Base-by-base conservation (phyloP, 768 basidiomycete species). In the Xanthoconium stramineum region DNA sequence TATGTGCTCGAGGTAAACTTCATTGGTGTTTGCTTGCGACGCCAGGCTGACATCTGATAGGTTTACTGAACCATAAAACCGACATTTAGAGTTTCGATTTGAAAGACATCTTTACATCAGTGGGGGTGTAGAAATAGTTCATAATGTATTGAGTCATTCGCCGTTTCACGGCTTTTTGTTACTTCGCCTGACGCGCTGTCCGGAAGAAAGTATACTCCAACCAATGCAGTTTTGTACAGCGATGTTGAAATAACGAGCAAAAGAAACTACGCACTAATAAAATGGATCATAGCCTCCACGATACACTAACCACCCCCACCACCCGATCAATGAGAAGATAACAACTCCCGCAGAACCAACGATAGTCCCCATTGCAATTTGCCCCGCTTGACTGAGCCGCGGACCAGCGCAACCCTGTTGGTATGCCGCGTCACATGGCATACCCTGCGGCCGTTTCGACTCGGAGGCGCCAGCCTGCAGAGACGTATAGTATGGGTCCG, bases 1-100 rank as follows among this genome's bases (percentile, higher is more conserved):
- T 99, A 98, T 72, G 94, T 99, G 10, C 81, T 98, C 24, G 97
- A 99, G 83, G 97, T 72, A 53, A 24, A 52, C 20, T 14, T 2
- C n/a, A 13, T 14, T 35, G 29, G 17, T 36, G 10, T 35, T 44
- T 45, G 2, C 24, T 29, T 17, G 6, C 30, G 32, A 17, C 20
- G n/a, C 45, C 36, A 19, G 47, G 30, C 56, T 63, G 15, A 65
- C 35, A 15, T 44, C 32, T 20, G 13, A 43, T 24, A 69, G 68
- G 68, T 69, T 39, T 69, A 69, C 51, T 69, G 51, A 70, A 29
- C 19, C 8, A 3, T 5, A 4, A 6, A 0, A 15, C 36, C 7
- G n/a, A 19, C 30, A 7, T 17, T n/a, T 20, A 6, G 52, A 38
- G 14, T 9, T 12, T 20, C 29, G 28, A 24, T 40, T 10, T 19